These are phyloP conservation scores for Cephalotrichum gorgonifer DNA, from an alignment of 2,329 filamentous ascomycete genomes.

Conservation along the genomic window DNA sequence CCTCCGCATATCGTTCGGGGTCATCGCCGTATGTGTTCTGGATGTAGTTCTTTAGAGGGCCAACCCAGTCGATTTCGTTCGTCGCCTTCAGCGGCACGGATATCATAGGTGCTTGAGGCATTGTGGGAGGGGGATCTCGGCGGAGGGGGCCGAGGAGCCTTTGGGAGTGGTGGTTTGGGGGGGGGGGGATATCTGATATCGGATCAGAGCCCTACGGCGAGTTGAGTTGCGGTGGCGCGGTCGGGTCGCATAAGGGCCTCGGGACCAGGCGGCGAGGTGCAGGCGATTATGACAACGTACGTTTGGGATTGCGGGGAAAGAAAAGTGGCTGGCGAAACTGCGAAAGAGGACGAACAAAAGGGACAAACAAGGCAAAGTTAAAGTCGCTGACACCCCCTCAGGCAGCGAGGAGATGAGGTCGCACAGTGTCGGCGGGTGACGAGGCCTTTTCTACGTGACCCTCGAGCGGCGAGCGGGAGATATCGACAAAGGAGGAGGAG, in stretches of 20 bases:
- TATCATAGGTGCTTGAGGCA: conserved; percentile 89
- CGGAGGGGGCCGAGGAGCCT: not conserved
- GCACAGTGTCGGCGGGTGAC: not conserved
- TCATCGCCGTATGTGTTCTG: conserved; percentile 91
- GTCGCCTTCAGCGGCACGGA: conserved; percentile 87
- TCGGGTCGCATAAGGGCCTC: conserved; percentile 7
- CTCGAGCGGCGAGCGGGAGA: no score
- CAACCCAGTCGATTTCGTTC: conserved; percentile 97
- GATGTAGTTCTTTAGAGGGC: conserved; percentile 87
- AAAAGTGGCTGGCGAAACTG: not conserved
- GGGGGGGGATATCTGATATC: not conserved
- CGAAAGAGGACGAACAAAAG: not conserved
- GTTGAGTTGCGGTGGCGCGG: not conserved
- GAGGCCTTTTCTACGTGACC: not conserved
- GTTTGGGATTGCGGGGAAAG: not conserved
- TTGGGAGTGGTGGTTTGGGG: not conserved
- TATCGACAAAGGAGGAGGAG: not conserved
- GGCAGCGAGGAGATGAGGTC: not conserved
- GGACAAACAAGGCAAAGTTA: no score
- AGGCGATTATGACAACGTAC: not conserved
- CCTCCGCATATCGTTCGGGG: conserved; percentile 88
- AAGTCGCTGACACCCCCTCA: not conserved
- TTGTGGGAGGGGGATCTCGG: conserved; percentile 19
- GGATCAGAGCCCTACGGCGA: conserved; percentile 2
- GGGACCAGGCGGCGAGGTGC: conserved; percentile 4